Base-by-base conservation (phyloP, 805 yeast species). In the Ogataea dorogensis region DNA sequence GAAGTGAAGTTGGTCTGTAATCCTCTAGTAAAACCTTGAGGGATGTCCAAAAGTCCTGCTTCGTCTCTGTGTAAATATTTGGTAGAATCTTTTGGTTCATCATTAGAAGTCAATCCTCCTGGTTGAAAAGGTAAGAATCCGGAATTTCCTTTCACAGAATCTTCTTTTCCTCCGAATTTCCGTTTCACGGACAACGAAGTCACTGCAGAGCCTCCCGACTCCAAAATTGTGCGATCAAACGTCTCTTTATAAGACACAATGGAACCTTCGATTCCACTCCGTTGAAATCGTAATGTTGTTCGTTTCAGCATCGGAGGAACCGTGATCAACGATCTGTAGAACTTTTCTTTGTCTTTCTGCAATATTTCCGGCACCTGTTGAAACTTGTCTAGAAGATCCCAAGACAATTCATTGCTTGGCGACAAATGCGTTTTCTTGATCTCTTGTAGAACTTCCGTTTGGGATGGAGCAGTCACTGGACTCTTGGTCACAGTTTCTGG, bases 41-140 rank as follows among this genome's bases (percentile, higher is more conserved):
- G 93, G 1, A 77, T 60, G 56, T 86, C 94, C 52, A 81, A 85
- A 23, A 93, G 60, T 0, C 98, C 98, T 20, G 75, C 68, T 2
- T 61, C 63, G 51, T 85, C 91, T 51, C 81, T 73, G 50, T 83
- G 93, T 30, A 84, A 53, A 27, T 65, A 62, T 24, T 59, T 48
- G 0, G 67, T 54, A 3, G 57, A 61, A 33, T 67, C 72, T 19
- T 51, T 44, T 1, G 28, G 19, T 10, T 36, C 38, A 7, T 41
- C 38, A 7, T 34, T 24, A 10, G 34, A 17, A 5, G 36, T 26
- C 25, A 70, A 56, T 2, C 98, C 97, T 47, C 98, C 98, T 0
- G 98, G 98, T 40, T 82, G 80, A 55, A 93, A 93, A 0, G 98
- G 98, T 51, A 91, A 62, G 50, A 74, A 84, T 13, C 78, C 73